Base-by-base conservation (phyloP, 331 rosid genomes). In the Malus hybrid region DNA sequence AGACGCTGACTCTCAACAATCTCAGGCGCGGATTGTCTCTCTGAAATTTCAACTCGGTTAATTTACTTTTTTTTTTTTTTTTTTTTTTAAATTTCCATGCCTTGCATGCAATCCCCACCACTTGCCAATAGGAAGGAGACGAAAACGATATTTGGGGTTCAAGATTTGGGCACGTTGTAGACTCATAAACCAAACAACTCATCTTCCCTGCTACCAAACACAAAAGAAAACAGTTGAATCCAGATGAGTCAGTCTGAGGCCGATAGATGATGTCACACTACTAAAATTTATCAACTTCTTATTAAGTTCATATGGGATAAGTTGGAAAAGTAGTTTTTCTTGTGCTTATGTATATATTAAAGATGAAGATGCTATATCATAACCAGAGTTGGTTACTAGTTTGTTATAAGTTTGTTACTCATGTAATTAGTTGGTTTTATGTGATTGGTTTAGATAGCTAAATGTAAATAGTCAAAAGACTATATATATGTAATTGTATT, bases 11-110 rank as follows among this genome's bases (percentile, higher is more conserved):
- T 42, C 4, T 42, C 14, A 42, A 42, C 48, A 42, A 42, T 42
- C 77, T 75, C 64, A 70, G 60, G 69, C 64, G 80, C 31, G 67
- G 9, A 73, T 65, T 65, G 5, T 80, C 81, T 77, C 78, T 29
- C 20, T 76, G 68, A 42, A 42, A 42, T 42, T 39, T 42, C 48
- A 66, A 54, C 59, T 31, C 57, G 3, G 19, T 65, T 16, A 52
- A 6, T 52, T 52, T 6, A 52, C 57, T 13, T 46, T 31, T 3
- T 10, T 9, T 39, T 39, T 39, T 10, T 39, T 10, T 39, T 39
- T 6, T 6, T 34, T 34, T 34, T 48, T 48, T 48, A 13, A 10
- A 52, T 52, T 52, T 15, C 57, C 20, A 52, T 52, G 56, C 56
- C 2, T 48, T 22, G 14, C 29, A 24, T 24, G 16, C 7, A 61